Evolutionary conservation across 2,329 filamentous ascomycete species (phyloP), one percentile per base, ranked within the genome.

Genomic region (Bertia moriformis): DNA sequence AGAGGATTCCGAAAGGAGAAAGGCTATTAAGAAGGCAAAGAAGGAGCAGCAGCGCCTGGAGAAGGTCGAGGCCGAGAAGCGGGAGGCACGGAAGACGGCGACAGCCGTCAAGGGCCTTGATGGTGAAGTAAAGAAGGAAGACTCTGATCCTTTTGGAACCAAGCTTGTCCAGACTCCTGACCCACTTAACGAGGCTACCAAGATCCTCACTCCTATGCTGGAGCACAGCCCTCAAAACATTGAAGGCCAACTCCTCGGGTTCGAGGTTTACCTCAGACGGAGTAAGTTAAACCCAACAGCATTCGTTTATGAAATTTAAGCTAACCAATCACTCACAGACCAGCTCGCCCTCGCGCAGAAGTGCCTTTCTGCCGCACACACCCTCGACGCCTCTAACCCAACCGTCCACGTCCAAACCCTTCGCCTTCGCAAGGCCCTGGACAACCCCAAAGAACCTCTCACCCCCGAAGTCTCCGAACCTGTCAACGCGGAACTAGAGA

Each of bases 301-400:
- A 10, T 14, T 18, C 32, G 12, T 35, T 10, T 7, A 15, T 14
- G 15, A 17, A 35, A 7, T 13, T 14, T 35, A 10, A 18, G 10
- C 15, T 12, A 35, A 10, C 14, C 5, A 39, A 30, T 10, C 29
- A n/a, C n/a, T 18, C 2, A 22, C 50, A 89, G 88, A 77, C 54
- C 95, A 95, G 65, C 86, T 83, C 51, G 62, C 93, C 33, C 79
- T 93, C 43, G 89, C 91, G 0, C 69, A 95, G 42, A 83, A 85
- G 51, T 94, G 85, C 58, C 71, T 98, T 40, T 74, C 83, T 38
- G 78, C 83, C 14, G 78, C 85, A 19, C 63, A 75, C 40, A 66
- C 69, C 3, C 65, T 95, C 22, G 78, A 91, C 44, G 57, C 77
- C 2, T 66, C 75, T 36, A 69, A 87, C 50, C 71, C 83, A 10